These are phyloP conservation scores for Colletotrichum sp. DNA, from an alignment of 2,329 filamentous ascomycete genomes.

Conservation along the genomic window DNA sequence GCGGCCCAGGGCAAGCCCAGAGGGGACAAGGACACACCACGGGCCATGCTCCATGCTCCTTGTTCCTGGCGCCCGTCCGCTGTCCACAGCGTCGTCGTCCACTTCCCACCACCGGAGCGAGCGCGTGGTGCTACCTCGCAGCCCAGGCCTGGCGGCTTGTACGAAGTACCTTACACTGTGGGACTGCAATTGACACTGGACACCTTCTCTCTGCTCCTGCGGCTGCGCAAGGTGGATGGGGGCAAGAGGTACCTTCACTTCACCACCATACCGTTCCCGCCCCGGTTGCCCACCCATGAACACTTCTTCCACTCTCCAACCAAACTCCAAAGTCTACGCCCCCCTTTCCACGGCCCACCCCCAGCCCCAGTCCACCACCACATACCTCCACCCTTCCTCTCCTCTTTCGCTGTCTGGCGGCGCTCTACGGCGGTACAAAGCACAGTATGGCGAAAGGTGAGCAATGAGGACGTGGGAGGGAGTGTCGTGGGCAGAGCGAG, in stretches of 20 bases:
- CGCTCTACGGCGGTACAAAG: neutral
- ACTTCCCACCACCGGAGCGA: neutral
- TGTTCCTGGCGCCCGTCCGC: conserved; percentile 17
- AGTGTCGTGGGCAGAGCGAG: neutral
- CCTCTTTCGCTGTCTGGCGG: conserved; percentile 4
- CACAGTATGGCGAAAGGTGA: conserved; percentile 1
- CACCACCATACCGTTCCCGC: neutral
- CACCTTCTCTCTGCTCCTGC: neutral
- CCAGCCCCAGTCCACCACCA: neutral
- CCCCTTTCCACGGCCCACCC: neutral
- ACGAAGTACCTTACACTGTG: conserved; percentile 7
- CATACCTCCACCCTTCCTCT: neutral
- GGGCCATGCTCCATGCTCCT: conserved; percentile 19
- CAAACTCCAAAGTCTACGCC: neutral
- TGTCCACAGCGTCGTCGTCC: conserved; percentile 1
- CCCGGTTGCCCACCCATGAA: neutral
- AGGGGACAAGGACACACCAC: conserved; percentile 8
- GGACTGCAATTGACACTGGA: neutral
- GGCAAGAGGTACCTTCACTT: neutral
- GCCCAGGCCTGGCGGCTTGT: neutral
- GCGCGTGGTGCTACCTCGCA: neutral
- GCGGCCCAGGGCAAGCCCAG: neutral
- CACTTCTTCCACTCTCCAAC: neutral
- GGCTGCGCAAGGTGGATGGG: neutral
- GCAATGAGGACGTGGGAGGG: neutral